Conservation (phyloP, 2,329 filamentous ascomycete genomes). For the Verticillium zaregamsianum region DNA sequence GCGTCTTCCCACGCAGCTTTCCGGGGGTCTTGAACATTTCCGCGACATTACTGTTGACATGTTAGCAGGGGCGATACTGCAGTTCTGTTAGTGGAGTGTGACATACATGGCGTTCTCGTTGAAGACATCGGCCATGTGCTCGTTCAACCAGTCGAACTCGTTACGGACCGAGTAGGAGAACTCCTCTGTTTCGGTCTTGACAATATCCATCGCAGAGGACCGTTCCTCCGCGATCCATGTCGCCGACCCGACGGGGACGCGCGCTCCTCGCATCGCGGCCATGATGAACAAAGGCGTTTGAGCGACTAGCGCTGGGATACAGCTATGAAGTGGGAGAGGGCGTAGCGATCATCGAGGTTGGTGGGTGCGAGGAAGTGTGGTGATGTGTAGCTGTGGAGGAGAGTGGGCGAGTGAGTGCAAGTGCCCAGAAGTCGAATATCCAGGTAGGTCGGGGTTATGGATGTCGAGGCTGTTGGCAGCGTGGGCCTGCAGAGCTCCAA, state of each 20-base stretch:
- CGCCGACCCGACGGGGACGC: slow-evolving; percentile 71
- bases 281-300: slow-evolving; percentile 10
- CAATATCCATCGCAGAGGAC: slow-evolving; percentile 69
- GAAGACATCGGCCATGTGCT: slow-evolving; percentile 96
- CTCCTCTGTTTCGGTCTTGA: slow-evolving; percentile 82
- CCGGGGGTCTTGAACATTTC: slow-evolving; percentile 96
- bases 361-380: slow-evolving; percentile 8
- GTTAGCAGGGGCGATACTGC: background rate
- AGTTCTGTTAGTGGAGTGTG: slow-evolving; percentile 41
- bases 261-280: slow-evolving; percentile 49
- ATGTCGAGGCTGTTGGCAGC: slow-evolving; percentile 4
- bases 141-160: slow-evolving; percentile 96
- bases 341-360: background rate
- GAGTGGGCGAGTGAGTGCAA: slow-evolving; percentile 12
- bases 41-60: slow-evolving; percentile 68
- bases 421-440: background rate
- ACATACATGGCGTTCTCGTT: slow-evolving; percentile 80
- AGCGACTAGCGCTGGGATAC: slow-evolving; percentile 9
- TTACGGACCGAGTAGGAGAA: slow-evolving; percentile 89
- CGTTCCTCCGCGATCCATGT: slow-evolving; percentile 86
- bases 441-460: slow-evolving; percentile 1
- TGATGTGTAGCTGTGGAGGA: slow-evolving; percentile 8
- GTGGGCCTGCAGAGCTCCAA: background rate
- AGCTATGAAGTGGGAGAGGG: slow-evolving; percentile 6
- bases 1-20: slow-evolving; percentile 77